phyloP scores from a whole-genome alignment of 805 yeast species.

The Candida nanaspora region DNA sequence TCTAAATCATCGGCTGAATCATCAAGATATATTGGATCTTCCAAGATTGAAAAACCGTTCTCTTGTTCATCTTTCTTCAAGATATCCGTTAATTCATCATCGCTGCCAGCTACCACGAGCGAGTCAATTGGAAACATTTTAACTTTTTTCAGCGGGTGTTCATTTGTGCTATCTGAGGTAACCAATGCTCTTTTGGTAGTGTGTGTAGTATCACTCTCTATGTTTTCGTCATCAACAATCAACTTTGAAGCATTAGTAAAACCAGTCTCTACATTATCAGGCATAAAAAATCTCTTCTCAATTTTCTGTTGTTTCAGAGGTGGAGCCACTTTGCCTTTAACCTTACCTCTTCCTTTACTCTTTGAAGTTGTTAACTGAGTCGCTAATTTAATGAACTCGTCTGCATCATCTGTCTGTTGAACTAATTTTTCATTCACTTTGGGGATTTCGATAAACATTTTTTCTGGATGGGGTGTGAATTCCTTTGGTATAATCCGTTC shows the following conservation, averaged over 20 bases:
- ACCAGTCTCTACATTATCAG: slow-evolving; percentile 62
- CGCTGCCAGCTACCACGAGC: too few species aligned
- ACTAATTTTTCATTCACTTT: slow-evolving; percentile 55
- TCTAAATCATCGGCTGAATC: slow-evolving; percentile 12
- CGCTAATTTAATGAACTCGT: slow-evolving; percentile 58
- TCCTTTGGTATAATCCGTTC: slow-evolving; percentile 64
- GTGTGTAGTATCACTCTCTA: too few species aligned
- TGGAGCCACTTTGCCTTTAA: slow-evolving; percentile 1
- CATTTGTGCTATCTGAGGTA: too few species aligned
- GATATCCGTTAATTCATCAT: too few species aligned
- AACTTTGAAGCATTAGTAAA: slow-evolving; percentile 42
- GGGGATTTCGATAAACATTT: slow-evolving; percentile 56
- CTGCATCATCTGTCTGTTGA: slow-evolving; percentile 45
- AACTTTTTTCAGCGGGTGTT: too few species aligned
- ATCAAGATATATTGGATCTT: neutral
- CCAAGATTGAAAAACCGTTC: too few species aligned
- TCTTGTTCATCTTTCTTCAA: too few species aligned
- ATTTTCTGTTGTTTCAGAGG: slow-evolving; percentile 6
- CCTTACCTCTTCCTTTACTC: slow-evolving; percentile 12
- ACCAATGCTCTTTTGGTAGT: too few species aligned
- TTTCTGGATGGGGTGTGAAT: slow-evolving; percentile 48
- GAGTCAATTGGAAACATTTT: too few species aligned
- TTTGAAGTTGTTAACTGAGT: slow-evolving; percentile 53
- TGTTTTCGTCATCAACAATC: neutral
- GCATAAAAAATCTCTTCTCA: slow-evolving; percentile 58